Percentiles rank a stretch among this genome's conserved stretches.
Conservation (phyloP, 352 stramenopile genomes). For the Elongisporangium prolatum region DNA sequence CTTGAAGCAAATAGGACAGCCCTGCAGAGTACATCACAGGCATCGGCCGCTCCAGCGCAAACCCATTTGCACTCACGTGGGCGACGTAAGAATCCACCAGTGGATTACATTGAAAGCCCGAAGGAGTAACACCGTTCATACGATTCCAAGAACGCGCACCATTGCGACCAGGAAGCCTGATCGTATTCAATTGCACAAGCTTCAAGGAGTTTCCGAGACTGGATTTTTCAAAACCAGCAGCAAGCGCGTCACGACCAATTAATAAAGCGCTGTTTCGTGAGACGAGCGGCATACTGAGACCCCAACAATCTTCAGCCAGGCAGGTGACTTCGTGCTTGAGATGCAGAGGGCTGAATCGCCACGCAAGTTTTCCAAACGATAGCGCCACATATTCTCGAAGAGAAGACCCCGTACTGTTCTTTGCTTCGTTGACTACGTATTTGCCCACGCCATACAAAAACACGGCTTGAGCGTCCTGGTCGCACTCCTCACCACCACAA, state of each 20-base stretch:
- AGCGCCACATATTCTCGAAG: conserved; percentile 21
- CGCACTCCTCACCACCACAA: conserved; percentile 12
- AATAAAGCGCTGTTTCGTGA: conserved; percentile 18
- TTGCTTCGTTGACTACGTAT: conserved; percentile 4
- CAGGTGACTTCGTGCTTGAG: conserved; percentile 18
- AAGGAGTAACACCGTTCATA: background rate
- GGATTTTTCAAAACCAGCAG: conserved; percentile 8
- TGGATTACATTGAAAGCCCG: background rate
- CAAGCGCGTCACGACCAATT: conserved; percentile 22
- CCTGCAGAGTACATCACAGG: conserved; percentile 31
- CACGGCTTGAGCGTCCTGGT: conserved; percentile 10
- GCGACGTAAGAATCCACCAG: conserved; percentile 15
- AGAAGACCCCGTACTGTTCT: conserved; percentile 7
- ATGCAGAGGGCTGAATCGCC: conserved; percentile 23
- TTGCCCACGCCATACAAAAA: conserved; percentile 20
- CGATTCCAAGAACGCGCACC: background rate
- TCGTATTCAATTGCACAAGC: conserved; percentile 1
- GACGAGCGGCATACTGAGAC: conserved; percentile 28
- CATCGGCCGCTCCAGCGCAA: conserved; percentile 14
- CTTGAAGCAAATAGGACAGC: conserved; percentile 49
- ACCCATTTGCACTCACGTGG: conserved; percentile 20
- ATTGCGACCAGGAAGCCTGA: background rate
- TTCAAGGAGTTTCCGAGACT: conserved; percentile 5
- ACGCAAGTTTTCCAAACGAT: conserved; percentile 41
- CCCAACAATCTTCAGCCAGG: conserved; percentile 18